Evolutionary conservation across 208 protist species (phyloP), one percentile per base, ranked within the genome.

Genomic region (Jaenimonas drosophilae): DNA sequence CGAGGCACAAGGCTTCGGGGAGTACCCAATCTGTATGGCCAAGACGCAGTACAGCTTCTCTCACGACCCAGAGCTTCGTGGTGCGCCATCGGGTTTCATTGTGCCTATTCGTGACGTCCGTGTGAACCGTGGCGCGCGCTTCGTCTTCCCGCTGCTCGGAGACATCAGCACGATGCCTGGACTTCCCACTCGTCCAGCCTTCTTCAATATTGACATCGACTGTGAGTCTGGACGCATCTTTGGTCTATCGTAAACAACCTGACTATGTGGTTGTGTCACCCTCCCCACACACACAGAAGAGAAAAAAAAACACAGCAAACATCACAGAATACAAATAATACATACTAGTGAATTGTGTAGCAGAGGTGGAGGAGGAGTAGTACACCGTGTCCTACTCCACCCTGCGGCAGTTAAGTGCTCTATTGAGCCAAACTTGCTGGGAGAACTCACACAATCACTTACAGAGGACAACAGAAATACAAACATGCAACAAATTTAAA

Each of bases 31-130:
- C 30, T 99, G 97, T 65, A 98, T 99, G 87, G 94, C 96, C 19
- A 99, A 99, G 77, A 98, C 97, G 21, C 96, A 98, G 61, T 91
- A 97, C 54, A 96, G 86, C 23, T 87, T 99, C 32, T 96, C 86
- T 14, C 71, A 91, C 64, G 78, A 98, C 49, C 73, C 91, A 31
- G 67, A 80, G 23, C 62, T 94, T 20, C 89, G 93, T 36, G 94
- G 93, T 9, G 89, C 75, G 3, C 94, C 95, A 14, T 87, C 59
- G 14, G 90, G 79, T 44, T 94, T 95, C 36, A 80, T 46, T 9
- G 66, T 99, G 6, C 92, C 94, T 20, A 92, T 98, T 41, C 76
- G 89, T 31, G 96, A 98, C 34, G 68, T 98, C 6, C 67, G 89
- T 30, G 90, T 88, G 12, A 94, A 73, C 54, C 88, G 81, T 55